A percentile compares a stretch with the other conserved stretches of the same genome.
These are phyloP conservation scores for Eurotiales sp. DNA, from an alignment of 2,329 filamentous ascomycete genomes.

Conservation along the genomic window DNA sequence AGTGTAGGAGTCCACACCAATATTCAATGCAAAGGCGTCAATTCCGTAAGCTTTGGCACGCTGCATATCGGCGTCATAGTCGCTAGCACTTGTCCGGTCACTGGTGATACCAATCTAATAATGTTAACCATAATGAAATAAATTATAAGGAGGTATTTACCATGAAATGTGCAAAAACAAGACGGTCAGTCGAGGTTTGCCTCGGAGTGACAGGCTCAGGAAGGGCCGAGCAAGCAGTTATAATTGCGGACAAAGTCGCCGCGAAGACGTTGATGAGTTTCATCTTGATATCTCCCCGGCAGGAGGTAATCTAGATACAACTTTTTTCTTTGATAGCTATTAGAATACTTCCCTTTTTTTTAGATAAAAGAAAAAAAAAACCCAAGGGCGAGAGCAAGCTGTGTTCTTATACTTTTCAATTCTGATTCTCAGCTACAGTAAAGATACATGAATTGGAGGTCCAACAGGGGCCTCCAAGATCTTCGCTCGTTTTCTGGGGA, in stretches of 20 bases:
- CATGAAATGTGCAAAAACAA: slow-evolving; percentile 17
- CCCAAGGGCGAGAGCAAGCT: background rate
- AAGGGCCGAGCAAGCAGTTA: background rate
- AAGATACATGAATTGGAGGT: background rate
- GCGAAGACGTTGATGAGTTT: background rate
- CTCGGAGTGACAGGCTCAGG: background rate
- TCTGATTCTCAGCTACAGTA: background rate
- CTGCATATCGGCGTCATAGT: slow-evolving; percentile 49
- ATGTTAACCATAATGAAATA: background rate
- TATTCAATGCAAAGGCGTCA: slow-evolving; percentile 51
- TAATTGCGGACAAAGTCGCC: background rate
- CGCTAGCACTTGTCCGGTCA: slow-evolving; percentile 39
- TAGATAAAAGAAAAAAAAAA: too few relatives aligned
- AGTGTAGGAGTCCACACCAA: slow-evolving; percentile 42
- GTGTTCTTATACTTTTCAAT: background rate
- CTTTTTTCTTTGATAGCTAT: too few relatives aligned
- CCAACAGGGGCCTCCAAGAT: background rate
- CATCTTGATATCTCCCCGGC: background rate
- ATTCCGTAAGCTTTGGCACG: slow-evolving; percentile 43
- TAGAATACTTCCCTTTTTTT: background rate
- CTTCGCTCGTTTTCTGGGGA: background rate
- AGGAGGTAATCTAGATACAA: background rate
- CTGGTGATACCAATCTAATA: slow-evolving; percentile 45
- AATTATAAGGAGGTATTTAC: background rate
- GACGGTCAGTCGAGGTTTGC: slow-evolving; percentile 1